Base-by-base conservation (phyloP, 768 basidiomycete species). In the Amanita fuliginea region DNA sequence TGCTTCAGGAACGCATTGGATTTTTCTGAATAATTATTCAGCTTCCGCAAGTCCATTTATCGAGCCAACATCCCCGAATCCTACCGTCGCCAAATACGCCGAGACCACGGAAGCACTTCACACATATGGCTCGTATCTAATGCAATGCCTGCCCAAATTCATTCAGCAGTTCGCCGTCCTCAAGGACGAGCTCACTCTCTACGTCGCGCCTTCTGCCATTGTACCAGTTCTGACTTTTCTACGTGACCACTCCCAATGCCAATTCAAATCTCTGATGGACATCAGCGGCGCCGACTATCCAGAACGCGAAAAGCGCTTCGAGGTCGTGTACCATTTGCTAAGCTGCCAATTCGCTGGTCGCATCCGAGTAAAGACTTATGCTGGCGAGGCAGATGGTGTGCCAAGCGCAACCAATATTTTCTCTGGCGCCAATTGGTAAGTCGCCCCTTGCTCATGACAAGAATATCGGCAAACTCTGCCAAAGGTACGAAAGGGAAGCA, bases 161-260 rank as follows among this genome's bases (percentile, higher is more conserved):
- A 80, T 99, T 62, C 95, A 98, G 67, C 96, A 98, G 66, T 97
- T 95, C 74, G 91, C 91, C 9, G 88, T 98, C 41, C 79, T 91
- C 65, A 91, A 91, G 74, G 96, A 97, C 65, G 96, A 98, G 66
- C 74, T 98, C 53, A 83, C 86, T 21, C 75, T 98, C 47, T 94
- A 97, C 71, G 73, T 84, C 64, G 74, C 83, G 0, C 95, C 95
- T 14, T 74, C 80, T 32, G 89, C 77, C 49, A 70, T 96, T 62
- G 64, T 90, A 39, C 93, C 91, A 16, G 83, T 91, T 44, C 73
- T 96, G 56, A 86, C 82, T 21, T 98, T 97, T 73, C 74, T 98
- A 46, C 84, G 93, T 55, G 95, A 98, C 71, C 95, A 98, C 67
- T 76, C 86, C 4, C 90, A 94, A 67, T 90, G 88, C 60, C 93